Percentiles rank a stretch among this genome's conserved stretches.
phyloP scores from a whole-genome alignment of 495 filamentous ascomycete species.

The Thermochaetoides thermophila region DNA sequence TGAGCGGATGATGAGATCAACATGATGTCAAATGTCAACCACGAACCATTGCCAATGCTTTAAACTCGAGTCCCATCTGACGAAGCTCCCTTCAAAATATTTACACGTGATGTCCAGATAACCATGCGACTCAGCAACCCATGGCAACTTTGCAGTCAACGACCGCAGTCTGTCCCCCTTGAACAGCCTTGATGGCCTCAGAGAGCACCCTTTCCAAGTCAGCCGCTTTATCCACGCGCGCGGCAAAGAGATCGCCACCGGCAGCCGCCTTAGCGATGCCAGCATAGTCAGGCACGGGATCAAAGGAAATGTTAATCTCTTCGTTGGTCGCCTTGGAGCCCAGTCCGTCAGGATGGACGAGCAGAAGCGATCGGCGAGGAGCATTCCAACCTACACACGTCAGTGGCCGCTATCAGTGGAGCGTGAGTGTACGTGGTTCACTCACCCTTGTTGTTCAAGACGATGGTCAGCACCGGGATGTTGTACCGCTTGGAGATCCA shows the following conservation, averaged over 20 bases:
- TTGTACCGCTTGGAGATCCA: constrained; percentile 81
- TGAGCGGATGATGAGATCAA: no score
- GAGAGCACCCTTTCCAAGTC: constrained; percentile 47
- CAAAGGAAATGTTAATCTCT: constrained; percentile 82
- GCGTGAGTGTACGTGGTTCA: no score
- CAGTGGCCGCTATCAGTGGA: constrained; percentile 2
- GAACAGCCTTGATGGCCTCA: constrained; percentile 52
- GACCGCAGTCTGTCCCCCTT: constrained; percentile 53
- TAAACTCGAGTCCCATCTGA: neutral
- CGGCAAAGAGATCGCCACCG: constrained; percentile 55
- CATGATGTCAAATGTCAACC: neutral
- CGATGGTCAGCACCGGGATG: constrained; percentile 79
- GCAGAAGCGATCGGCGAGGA: constrained; percentile 55
- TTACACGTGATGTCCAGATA: constrained; percentile 40
- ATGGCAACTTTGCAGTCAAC: constrained; percentile 37
- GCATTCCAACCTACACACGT: constrained; percentile 62
- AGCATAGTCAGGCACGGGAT: constrained; percentile 72
- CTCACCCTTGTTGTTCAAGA: constrained; percentile 80
- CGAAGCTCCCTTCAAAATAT: constrained; percentile 23
- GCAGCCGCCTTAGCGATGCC: constrained; percentile 81
- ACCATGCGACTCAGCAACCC: constrained; percentile 15
- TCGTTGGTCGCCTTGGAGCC: constrained; percentile 65
- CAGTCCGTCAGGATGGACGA: constrained; percentile 73
- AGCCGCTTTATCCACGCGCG: constrained; percentile 43
- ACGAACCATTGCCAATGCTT: neutral